Base-by-base conservation (phyloP, 352 stramenopile genomes). In the Halophytophthora batemanensis region DNA sequence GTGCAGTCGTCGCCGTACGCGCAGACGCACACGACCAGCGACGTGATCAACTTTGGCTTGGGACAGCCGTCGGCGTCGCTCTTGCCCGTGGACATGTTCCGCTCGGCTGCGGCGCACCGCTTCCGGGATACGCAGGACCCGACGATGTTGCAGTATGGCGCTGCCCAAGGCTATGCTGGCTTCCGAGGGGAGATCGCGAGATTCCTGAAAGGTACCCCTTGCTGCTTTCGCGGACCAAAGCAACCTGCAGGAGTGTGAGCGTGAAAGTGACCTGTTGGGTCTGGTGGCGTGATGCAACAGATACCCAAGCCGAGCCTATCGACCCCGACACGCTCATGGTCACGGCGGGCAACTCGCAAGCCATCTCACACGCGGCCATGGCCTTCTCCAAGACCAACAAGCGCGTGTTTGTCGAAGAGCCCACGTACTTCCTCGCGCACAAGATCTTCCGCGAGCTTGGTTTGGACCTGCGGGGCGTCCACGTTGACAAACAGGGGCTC, bases 361-460 rank as follows among this genome's bases (percentile, higher is more conserved):
- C 83, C 13, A 78, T 98, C n/a, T 90, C 92, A 10, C 77, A 97
- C 25, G 60, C 91, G 0, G 90, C 82, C 25, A 86, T 86, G 18
- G 64, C 73, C 17, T 83, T 91, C 19, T 73, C 83, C 14, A 69
- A 78, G 44, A 76, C 74, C 42, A 87, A 81, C 48, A 91, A 95
- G 69, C 74, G 87, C 15, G 87, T 96, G 12, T 92, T 95, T 53
- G 75, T 97, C 3, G 91, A 98, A 61, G 72, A 92, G 15, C 93
- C 92, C 11, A 97, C 90, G 4, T 98, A 98, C 64, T 98, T 97
- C 51, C 63, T 98, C 12, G 90, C 82, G 7, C 78, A 88, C 33
- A 70, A 88, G 34, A 96, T 98, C 69, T 97, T 98, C 45, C 72
- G 72, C 28, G 90, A 95, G 47, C 76, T 97, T 54, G 82, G 86